Conservation (phyloP, 176 grass and related monocot genomes). For the Ensete glaucum region DNA sequence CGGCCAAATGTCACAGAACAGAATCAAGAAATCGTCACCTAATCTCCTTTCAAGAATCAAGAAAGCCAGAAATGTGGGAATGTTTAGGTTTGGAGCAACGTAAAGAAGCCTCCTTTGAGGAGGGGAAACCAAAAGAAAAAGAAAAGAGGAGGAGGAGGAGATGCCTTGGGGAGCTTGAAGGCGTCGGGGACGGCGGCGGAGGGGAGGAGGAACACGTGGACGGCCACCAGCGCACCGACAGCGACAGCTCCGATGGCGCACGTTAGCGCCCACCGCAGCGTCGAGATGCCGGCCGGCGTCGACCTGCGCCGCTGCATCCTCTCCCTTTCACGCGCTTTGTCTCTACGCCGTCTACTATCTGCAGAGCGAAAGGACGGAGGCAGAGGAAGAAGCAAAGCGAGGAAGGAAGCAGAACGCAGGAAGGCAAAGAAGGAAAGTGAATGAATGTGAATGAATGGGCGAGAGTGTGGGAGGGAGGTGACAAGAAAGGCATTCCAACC, state of each 20-base stretch:
- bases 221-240: slow-evolving; percentile 40
- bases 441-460: background rate
- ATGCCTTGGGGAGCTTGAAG: slow-evolving; percentile 50
- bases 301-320: slow-evolving; percentile 51
- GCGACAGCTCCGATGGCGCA: slow-evolving; percentile 27
- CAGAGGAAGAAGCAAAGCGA: background rate
- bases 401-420: background rate
- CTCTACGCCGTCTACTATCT: background rate
- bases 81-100: too few relatives aligned
- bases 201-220: slow-evolving; percentile 35
- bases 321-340: background rate
- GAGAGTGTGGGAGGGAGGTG: background rate
- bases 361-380: background rate
- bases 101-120: background rate
- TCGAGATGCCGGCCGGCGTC: slow-evolving; percentile 29
- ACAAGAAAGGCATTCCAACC: background rate
- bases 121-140: slow-evolving; percentile 2
- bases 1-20: background rate
- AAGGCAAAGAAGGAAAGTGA: background rate
- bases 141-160: background rate
- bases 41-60: background rate
- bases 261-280: slow-evolving; percentile 44
- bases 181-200: slow-evolving; percentile 18
- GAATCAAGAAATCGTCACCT: background rate
- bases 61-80: background rate